phyloP scores from a whole-genome alignment of 2,329 filamentous ascomycete genomes.

The Pseudogymnoascus sp. region DNA sequence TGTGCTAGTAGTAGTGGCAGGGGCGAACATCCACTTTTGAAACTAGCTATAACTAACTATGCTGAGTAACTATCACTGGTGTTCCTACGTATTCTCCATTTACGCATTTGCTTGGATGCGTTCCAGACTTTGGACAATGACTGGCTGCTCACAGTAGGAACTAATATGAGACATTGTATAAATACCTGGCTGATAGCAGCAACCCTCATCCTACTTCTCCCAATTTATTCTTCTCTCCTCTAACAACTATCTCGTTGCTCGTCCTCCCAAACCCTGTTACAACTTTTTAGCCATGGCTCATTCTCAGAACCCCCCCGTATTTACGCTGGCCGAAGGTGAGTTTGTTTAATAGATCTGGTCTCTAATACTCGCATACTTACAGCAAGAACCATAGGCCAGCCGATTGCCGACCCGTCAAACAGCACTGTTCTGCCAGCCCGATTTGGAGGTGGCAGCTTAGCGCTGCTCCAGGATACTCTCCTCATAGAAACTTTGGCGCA shows the following conservation, averaged over 20 bases:
- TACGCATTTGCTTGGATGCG: neutral
- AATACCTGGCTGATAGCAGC: neutral
- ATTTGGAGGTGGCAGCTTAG: slow-evolving; percentile 4
- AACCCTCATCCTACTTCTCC: neutral
- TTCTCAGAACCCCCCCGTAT: neutral
- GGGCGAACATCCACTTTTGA: neutral
- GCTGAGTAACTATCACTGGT: neutral
- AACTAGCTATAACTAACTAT: neutral
- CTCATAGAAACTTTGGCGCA: slow-evolving; percentile 2
- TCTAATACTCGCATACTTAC: neutral
- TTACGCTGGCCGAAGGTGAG: neutral
- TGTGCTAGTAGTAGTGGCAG: neutral
- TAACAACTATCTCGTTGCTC: neutral
- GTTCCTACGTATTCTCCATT: neutral
- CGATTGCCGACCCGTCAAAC: neutral
- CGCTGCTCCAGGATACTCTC: neutral
- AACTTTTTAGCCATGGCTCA: neutral
- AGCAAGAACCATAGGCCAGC: neutral
- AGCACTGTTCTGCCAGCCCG: slow-evolving; percentile 2
- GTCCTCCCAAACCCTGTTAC: too few relatives aligned
- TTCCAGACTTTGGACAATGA: neutral
- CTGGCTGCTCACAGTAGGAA: neutral
- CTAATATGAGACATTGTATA: neutral
- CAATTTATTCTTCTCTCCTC: neutral
- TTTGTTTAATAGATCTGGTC: neutral